A percentile compares a stretch with the other conserved stretches of the same genome.
Evolutionary conservation across 2,329 filamentous ascomycete species (phyloP).

Genomic region (Sporothrix dimorphospora): DNA sequence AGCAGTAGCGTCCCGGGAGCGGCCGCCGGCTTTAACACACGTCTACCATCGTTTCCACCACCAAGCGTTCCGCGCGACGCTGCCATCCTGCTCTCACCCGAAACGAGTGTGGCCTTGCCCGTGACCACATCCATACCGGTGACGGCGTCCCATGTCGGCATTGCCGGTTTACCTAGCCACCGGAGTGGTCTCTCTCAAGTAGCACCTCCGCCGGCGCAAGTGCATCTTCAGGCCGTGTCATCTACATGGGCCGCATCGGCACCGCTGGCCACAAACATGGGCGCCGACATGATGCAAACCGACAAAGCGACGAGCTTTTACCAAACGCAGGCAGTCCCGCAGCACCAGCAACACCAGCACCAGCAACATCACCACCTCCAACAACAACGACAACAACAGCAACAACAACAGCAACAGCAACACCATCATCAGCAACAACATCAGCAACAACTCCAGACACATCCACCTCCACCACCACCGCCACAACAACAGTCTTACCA

Average conservation of each 20-base stretch:
- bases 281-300: background rate
- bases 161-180: background rate
- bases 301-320: slow-evolving; percentile 32
- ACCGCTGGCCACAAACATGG: slow-evolving; percentile 42
- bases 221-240: background rate
- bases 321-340: background rate
- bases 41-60: slow-evolving; percentile 30
- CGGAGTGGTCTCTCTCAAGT: background rate
- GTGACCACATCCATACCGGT: slow-evolving; percentile 29
- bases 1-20: slow-evolving; percentile 4
- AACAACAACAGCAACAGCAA: background rate
- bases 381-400: background rate
- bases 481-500: slow-evolving; percentile 4
- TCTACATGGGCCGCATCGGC: slow-evolving; percentile 38
- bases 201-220: background rate
- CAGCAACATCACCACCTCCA: slow-evolving; percentile 45
- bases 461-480: background rate
- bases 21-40: slow-evolving; percentile 32
- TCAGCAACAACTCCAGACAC: background rate
- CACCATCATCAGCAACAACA: background rate
- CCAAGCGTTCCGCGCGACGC: slow-evolving; percentile 50
- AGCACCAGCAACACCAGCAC: slow-evolving; percentile 38
- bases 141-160: background rate
- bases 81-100: slow-evolving; percentile 50
- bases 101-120: slow-evolving; percentile 41